phyloP scores from a whole-genome alignment of 2,329 filamentous ascomycete species.

The Rhynchosporium agropyri region DNA sequence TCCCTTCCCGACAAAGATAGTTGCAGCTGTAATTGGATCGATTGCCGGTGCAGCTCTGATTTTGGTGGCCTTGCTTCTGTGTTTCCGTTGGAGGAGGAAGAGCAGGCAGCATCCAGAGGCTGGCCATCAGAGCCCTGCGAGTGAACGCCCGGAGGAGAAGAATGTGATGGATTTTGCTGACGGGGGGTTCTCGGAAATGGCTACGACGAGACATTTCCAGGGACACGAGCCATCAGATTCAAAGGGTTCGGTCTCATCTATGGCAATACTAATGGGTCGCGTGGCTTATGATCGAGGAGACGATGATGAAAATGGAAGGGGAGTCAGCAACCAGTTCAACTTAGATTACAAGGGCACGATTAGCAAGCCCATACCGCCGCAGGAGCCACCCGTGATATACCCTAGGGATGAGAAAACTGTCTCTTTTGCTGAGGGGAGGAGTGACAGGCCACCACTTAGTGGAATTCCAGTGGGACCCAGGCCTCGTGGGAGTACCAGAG shows the following conservation, averaged over 20 bases:
- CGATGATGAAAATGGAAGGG: constrained; percentile 58
- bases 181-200: constrained; percentile 45
- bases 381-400: constrained; percentile 26
- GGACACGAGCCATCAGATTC: constrained; percentile 58
- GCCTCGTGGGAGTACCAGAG: constrained; percentile 33
- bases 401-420: constrained; percentile 40
- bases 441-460: constrained; percentile 13
- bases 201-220: constrained; percentile 43
- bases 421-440: constrained; percentile 43
- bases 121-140: constrained; percentile 49
- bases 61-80: constrained; percentile 61
- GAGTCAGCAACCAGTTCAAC: constrained; percentile 60
- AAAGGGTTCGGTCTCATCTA: constrained; percentile 61
- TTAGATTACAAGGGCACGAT: constrained; percentile 65
- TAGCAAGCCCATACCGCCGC: constrained; percentile 61
- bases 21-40: constrained; percentile 82
- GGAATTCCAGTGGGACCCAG: constrained; percentile 19
- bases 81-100: constrained; percentile 63
- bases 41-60: constrained; percentile 68
- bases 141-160: constrained; percentile 60
- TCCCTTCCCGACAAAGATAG: constrained; percentile 57
- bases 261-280: constrained; percentile 68
- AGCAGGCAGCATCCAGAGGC: constrained; percentile 54
- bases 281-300: constrained; percentile 50
- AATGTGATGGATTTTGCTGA: constrained; percentile 53